Conservation (phyloP, 73 alveolate species). For the Symbiodinium natans region DNA sequence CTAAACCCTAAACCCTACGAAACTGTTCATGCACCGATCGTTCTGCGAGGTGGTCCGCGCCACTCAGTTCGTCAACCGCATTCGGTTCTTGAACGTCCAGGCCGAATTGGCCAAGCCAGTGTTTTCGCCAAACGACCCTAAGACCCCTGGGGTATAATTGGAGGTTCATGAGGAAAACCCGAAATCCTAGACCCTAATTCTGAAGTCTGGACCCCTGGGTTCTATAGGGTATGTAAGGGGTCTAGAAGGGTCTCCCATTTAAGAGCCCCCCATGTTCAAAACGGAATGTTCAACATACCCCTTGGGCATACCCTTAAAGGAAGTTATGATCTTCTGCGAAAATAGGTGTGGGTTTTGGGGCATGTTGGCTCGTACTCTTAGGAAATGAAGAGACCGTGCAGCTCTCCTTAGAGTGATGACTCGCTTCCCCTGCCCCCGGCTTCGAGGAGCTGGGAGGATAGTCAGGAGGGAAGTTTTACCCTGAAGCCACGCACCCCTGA, state of each 20-base stretch:
- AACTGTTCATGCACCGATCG: too few relatives aligned
- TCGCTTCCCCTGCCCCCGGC: neutral
- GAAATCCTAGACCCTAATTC: neutral
- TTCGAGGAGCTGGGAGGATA: too few relatives aligned
- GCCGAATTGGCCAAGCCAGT: neutral
- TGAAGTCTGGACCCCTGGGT: neutral
- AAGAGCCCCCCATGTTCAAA: too few relatives aligned
- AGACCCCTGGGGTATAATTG: neutral
- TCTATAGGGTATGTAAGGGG: too few relatives aligned
- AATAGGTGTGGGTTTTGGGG: neutral
- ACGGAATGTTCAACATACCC: too few relatives aligned
- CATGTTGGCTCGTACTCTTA: neutral
- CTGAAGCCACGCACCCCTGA: too few relatives aligned
- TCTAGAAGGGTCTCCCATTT: too few relatives aligned
- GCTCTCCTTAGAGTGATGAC: neutral
- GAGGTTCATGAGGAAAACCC: too few relatives aligned
- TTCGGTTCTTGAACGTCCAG: slow-evolving; percentile 39
- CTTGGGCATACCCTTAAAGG: too few relatives aligned
- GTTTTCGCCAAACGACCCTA: too few relatives aligned
- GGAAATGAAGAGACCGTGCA: neutral
- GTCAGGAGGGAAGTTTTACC: too few relatives aligned
- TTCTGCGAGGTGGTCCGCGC: slow-evolving; percentile 24
- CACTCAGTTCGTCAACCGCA: slow-evolving; percentile 29
- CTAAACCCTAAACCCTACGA: too few relatives aligned
- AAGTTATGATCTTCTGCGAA: neutral